Evolutionary conservation across 768 basidiomycete species (phyloP), one percentile per base, ranked within the genome.

Genomic region (Auricularia auricula-judae): DNA sequence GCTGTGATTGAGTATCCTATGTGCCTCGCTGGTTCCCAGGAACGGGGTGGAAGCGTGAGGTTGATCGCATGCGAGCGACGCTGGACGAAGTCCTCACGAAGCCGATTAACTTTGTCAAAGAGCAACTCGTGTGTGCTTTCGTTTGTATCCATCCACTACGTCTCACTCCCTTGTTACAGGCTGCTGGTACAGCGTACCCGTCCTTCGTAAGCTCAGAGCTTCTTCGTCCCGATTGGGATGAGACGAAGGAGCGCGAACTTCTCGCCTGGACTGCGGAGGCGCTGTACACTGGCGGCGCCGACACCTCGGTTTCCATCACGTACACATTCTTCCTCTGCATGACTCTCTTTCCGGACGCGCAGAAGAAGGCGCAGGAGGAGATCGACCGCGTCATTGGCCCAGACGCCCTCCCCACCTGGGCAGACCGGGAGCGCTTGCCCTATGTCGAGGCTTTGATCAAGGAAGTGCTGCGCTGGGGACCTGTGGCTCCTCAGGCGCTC

Each of bases 401-500:
- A 4, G 65, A 68, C 29, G 66, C 68, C 12, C 68, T 70, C 21
- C 71, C 71, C 10, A 68, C 62, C 3, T 70, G 69, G 36, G 61
- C 62, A 33, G 70, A 71, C 53, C 64, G 58, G 43, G 66, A 69
- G 3, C 18, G 47, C 29, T 64, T 71, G 10, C 66, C 68, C 2
- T 69, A 66, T 47, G 62, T 69, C 18, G 59, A 59, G 1, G 68
- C 68, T 1, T 1, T 70, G 21, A 66, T 70, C 56, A 66, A 66
- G 64, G 70, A 70, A 61, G 64, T 67, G 2, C 36, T 71, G 44
- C 65, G 70, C 10, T 71, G 71, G 71, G 64, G 61, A 1, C 70
- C 72, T 1, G 69, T 68, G 8, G 58, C 62, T 8, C 71, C 72
- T 23, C 75, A 5, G 76, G 79, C 77, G 63, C 76, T 80, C 0